Evolutionary conservation across 164 flowering plant species (phyloP), one percentile per base, ranked within the genome.

Genomic region (Nymphaea thermarum): DNA sequence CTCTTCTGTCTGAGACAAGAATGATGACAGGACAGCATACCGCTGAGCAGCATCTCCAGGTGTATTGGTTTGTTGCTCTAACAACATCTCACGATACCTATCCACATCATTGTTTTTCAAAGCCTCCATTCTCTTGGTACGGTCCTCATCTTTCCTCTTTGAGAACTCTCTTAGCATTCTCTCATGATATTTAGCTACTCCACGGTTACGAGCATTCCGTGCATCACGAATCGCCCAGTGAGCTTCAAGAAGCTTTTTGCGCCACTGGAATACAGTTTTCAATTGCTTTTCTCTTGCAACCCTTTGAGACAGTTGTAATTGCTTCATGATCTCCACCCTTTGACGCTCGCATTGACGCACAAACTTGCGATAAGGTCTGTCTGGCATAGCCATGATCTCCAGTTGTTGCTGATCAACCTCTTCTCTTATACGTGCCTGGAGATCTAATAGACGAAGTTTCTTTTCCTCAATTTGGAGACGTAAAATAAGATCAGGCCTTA

Each of bases 141-240:
- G 77, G 71, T 86, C 97, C 75, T 89, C 98, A 82, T 95, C 99
- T 78, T 90, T 95, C 68, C 83, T 82, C 79, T 95, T 95, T 14
- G 99, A 92, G 63, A 92, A 95, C 78, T 95, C 99, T 74, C 91
- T 84, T 80, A 92, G 70, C 94, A 89, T 92, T 76, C 86, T 86
- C 75, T 95, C 99, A 74, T 95, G 99, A 80, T 95, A 95, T 72
- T 95, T 95, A 15, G 96, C 98, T 75, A 95, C 95, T 69, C 98
- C 99, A 73, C 97, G 84, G 68, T 95, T 95, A 5, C 99, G 92
- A 3, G 98, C 90, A 74, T 91, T 90, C 41, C 99, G 84, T 68
- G 99, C 99, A 87, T 95, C 98, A 68, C 99, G 96, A 43, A 95
- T 89, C 44, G 86, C 89, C 98, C 98, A 95, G 64, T 95, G 99